Evolutionary conservation across 2,329 filamentous ascomycete species (phyloP).

Genomic region (Diaporthe vexans): DNA sequence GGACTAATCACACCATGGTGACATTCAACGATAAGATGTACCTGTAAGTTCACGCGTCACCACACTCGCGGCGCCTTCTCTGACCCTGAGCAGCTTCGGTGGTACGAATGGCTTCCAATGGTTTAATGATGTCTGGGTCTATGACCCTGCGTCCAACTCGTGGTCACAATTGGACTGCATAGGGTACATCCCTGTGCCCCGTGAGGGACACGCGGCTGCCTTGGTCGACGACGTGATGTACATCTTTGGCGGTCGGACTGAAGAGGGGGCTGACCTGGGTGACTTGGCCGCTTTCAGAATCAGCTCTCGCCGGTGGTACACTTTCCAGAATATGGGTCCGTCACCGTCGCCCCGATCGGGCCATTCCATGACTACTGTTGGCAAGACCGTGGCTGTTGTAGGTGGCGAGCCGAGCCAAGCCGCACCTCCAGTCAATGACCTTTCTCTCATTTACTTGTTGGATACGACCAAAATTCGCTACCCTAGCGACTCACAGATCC

Average conservation of each 20-base stretch:
- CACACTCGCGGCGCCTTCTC: slow-evolving; percentile 1
- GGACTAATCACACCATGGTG: slow-evolving; percentile 95
- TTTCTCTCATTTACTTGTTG: slow-evolving; percentile 90
- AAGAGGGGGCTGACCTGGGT: slow-evolving; percentile 91
- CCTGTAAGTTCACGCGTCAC: slow-evolving; percentile 71
- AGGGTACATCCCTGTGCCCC: slow-evolving; percentile 93
- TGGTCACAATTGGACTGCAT: slow-evolving; percentile 96
- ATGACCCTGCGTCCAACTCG: slow-evolving; percentile 84
- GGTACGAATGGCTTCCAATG: slow-evolving; percentile 95
- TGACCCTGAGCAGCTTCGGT: slow-evolving; percentile 77
- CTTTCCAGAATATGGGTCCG: slow-evolving; percentile 99
- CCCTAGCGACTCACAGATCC: slow-evolving; percentile 78
- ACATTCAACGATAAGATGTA: slow-evolving; percentile 95
- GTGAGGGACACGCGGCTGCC: slow-evolving; percentile 94
- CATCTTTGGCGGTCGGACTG: slow-evolving; percentile 94
- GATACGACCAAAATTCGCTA: slow-evolving; percentile 98
- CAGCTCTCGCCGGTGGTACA: slow-evolving; percentile 93
- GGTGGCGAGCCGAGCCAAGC: slow-evolving; percentile 95
- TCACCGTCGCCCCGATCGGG: slow-evolving; percentile 94
- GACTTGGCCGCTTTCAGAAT: slow-evolving; percentile 86
- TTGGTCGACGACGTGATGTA: slow-evolving; percentile 99
- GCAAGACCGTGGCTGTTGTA: slow-evolving; percentile 91
- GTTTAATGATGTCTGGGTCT: slow-evolving; percentile 99
- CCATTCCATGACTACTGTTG: slow-evolving; percentile 96
- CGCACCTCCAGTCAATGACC: slow-evolving; percentile 82